Evolutionary conservation across 1,284 basidiomycete species (phyloP).

Genomic region (Cystobasidium pallidum): DNA sequence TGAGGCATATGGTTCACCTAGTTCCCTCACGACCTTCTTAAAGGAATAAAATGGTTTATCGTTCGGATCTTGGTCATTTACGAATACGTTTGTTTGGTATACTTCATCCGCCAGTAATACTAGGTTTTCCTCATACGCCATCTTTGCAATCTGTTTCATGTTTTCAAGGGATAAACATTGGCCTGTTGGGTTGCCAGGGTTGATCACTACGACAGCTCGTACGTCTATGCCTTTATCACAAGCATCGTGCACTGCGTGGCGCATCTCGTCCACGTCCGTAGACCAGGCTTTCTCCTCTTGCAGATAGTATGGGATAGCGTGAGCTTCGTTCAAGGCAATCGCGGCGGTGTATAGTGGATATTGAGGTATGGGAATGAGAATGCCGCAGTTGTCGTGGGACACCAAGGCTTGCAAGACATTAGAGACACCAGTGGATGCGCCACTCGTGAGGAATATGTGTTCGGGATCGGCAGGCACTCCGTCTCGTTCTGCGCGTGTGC

Average conservation of each 20-base stretch:
- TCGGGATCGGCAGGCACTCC: constrained; percentile 81
- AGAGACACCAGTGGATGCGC: constrained; percentile 89
- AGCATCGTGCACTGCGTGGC: constrained; percentile 70
- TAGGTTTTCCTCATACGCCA: constrained; percentile 83
- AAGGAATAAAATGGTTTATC: constrained; percentile 83
- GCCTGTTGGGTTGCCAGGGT: constrained; percentile 94
- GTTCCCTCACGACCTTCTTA: constrained; percentile 76
- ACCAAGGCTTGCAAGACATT: constrained; percentile 84
- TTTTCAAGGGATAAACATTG: constrained; percentile 72
- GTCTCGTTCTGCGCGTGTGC: constrained; percentile 83
- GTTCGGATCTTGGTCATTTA: constrained; percentile 55
- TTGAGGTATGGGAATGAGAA: constrained; percentile 96
- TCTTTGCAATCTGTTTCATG: constrained; percentile 71
- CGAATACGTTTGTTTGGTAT: constrained; percentile 88
- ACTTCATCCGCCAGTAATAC: constrained; percentile 93
- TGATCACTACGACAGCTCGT: constrained; percentile 89
- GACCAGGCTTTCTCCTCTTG: constrained; percentile 83
- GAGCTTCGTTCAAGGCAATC: constrained; percentile 79
- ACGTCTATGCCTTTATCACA: constrained; percentile 67
- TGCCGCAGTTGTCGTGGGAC: constrained; percentile 65
- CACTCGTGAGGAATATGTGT: constrained; percentile 90
- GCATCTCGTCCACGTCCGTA: constrained; percentile 73
- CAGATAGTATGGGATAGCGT: constrained; percentile 85
- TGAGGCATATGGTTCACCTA: constrained; percentile 62
- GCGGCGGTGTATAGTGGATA: constrained; percentile 97